Evolutionary conservation across 2,329 filamentous ascomycete species (phyloP).

Genomic region (Byssochlamys sp.): DNA sequence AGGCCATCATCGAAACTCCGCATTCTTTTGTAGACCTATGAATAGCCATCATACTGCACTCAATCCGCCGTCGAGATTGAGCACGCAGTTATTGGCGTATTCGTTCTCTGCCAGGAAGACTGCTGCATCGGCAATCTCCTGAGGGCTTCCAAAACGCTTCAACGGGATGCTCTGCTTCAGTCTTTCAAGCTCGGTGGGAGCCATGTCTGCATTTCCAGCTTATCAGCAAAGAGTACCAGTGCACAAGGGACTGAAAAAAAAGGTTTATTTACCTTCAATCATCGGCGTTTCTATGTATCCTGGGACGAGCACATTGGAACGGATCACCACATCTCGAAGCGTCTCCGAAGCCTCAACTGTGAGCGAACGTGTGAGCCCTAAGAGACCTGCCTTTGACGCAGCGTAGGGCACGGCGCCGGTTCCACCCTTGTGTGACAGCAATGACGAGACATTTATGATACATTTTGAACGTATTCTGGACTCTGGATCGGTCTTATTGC

Average conservation of each 20-base stretch:
- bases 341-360: conserved; percentile 24
- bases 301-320: conserved; percentile 72
- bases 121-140: conserved; percentile 74
- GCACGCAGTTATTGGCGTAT: conserved; percentile 77
- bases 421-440: conserved; percentile 61
- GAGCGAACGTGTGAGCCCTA: conserved; percentile 45
- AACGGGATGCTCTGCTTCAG: conserved; percentile 49
- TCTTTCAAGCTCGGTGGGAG: conserved; percentile 17
- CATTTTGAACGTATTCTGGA: conserved; percentile 43
- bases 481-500: conserved; percentile 4
- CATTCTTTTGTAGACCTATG: neutral
- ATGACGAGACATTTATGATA: conserved; percentile 73
- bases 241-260: neutral
- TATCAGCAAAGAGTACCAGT: conserved; percentile 2
- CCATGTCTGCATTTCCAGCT: conserved; percentile 31
- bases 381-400: conserved; percentile 68
- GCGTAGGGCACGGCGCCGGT: conserved; percentile 64
- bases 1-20: neutral
- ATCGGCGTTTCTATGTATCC: conserved; percentile 77
- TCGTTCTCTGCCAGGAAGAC: conserved; percentile 66
- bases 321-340: conserved; percentile 56
- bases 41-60: conserved; percentile 50
- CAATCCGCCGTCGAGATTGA: conserved; percentile 77
- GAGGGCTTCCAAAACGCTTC: conserved; percentile 54
- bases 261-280: conserved; percentile 53